Percentiles rank a stretch among this genome's conserved stretches.
These are phyloP conservation scores for Aspergillus arachidicola DNA, from an alignment of 2,329 filamentous ascomycete genomes.

Conservation along the genomic window DNA sequence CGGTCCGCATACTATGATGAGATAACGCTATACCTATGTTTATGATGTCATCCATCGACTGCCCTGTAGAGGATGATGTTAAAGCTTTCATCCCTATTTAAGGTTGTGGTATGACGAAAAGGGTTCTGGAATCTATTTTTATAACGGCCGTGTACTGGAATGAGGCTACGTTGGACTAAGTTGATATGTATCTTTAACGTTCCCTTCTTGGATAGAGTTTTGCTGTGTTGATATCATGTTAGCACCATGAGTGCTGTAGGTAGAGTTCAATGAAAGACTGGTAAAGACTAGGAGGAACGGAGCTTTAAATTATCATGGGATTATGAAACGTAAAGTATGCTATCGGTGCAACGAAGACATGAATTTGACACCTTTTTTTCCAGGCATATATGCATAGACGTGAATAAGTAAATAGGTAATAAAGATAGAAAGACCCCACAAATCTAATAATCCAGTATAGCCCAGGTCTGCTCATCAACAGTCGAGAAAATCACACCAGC, in stretches of 20 bases:
- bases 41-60: background rate
- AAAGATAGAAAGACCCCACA: background rate
- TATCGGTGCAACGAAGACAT: background rate
- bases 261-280: background rate
- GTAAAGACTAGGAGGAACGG: background rate
- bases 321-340: background rate
- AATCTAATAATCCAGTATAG: constrained; percentile 66
- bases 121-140: background rate
- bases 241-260: background rate
- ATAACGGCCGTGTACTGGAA: background rate
- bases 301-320: background rate
- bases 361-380: background rate
- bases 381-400: background rate
- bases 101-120: background rate
- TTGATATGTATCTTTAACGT: background rate
- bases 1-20: background rate
- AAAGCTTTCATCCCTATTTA: too few species aligned
- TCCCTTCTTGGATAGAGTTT: background rate
- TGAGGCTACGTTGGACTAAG: background rate
- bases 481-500: constrained; percentile 84
- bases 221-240: background rate
- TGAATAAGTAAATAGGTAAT: background rate
- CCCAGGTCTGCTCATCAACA: constrained; percentile 90
- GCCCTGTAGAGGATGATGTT: background rate
- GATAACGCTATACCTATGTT: background rate